A percentile compares a stretch with the other conserved stretches of the same genome.
phyloP scores from a whole-genome alignment of 139 green algal species.

The Ettlia oleoabundans region DNA sequence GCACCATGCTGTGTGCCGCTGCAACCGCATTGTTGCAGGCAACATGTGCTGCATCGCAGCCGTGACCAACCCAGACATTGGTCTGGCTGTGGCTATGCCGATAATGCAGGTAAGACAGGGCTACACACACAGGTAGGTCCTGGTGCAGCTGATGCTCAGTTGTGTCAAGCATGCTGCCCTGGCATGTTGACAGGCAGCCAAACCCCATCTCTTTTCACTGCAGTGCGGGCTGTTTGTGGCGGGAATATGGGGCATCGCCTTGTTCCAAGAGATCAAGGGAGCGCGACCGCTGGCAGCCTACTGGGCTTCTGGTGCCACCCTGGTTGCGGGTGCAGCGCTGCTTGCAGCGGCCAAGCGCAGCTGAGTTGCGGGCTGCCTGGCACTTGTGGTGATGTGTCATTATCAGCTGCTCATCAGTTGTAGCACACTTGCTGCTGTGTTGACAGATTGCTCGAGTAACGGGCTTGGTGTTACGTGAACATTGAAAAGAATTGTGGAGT shows the following conservation, averaged over 20 bases:
- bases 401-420: no score
- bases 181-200: not conserved
- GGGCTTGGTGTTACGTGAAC: no score
- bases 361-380: not conserved
- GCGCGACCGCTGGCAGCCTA: constrained; percentile 20
- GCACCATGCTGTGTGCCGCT: no score
- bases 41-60: constrained; percentile 51
- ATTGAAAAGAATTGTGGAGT: not conserved
- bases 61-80: constrained; percentile 11
- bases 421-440: not conserved
- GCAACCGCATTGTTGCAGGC: no score
- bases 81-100: not conserved
- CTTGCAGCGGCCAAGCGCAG: constrained; percentile 35
- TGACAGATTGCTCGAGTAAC: not conserved
- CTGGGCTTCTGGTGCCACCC: constrained; percentile 19
- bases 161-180: no score
- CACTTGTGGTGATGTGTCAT: no score
- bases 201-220: constrained; percentile 17
- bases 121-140: not conserved
- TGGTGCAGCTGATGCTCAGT: not conserved
- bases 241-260: constrained; percentile 54
- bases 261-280: constrained; percentile 48
- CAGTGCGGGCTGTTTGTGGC: constrained; percentile 59
- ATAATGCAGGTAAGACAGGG: constrained; percentile 15
- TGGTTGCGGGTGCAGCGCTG: constrained; percentile 36